These are phyloP conservation scores for Kwoniella dejecticola DNA, from an alignment of 768 basidiomycete genomes.

Conservation along the genomic window DNA sequence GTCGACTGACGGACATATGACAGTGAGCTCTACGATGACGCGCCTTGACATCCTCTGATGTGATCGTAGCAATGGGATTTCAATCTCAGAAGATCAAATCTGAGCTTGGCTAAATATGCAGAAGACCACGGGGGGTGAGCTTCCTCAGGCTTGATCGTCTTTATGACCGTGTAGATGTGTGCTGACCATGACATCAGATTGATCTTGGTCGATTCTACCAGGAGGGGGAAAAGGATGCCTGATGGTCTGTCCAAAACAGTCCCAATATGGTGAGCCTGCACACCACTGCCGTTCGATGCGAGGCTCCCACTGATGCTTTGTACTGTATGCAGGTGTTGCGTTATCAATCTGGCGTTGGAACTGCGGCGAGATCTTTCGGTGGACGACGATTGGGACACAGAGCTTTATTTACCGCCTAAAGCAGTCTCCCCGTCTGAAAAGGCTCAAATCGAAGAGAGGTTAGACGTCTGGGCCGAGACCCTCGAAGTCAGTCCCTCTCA, in stretches of 20 bases:
- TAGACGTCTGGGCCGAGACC: slow-evolving; percentile 70
- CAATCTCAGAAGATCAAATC: slow-evolving; percentile 78
- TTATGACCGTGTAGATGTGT: too few relatives aligned
- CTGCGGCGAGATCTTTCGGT: slow-evolving; percentile 40
- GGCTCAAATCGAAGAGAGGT: slow-evolving; percentile 67
- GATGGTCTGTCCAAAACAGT: slow-evolving; percentile 92
- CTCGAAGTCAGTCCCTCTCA: slow-evolving; percentile 63
- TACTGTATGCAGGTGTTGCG: slow-evolving; percentile 60
- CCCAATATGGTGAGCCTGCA: slow-evolving; percentile 73
- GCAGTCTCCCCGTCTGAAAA: slow-evolving; percentile 67
- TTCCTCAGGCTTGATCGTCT: background rate
- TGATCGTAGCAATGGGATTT: slow-evolving; percentile 83
- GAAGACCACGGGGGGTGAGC: slow-evolving; percentile 65
- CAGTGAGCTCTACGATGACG: slow-evolving; percentile 29
- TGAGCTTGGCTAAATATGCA: slow-evolving; percentile 70
- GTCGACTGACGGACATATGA: slow-evolving; percentile 83
- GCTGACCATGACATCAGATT: slow-evolving; percentile 59
- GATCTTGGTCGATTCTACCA: slow-evolving; percentile 86
- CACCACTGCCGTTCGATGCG: background rate
- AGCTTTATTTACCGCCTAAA: slow-evolving; percentile 71
- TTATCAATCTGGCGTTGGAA: slow-evolving; percentile 69
- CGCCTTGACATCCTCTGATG: background rate
- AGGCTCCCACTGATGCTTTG: too few relatives aligned
- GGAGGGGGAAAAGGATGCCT: slow-evolving; percentile 89
- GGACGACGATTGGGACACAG: slow-evolving; percentile 60